Percentiles rank a stretch among this genome's conserved stretches.
These are phyloP conservation scores for Anthostomella pinea DNA, from an alignment of 2,329 filamentous ascomycete species.

Conservation along the genomic window DNA sequence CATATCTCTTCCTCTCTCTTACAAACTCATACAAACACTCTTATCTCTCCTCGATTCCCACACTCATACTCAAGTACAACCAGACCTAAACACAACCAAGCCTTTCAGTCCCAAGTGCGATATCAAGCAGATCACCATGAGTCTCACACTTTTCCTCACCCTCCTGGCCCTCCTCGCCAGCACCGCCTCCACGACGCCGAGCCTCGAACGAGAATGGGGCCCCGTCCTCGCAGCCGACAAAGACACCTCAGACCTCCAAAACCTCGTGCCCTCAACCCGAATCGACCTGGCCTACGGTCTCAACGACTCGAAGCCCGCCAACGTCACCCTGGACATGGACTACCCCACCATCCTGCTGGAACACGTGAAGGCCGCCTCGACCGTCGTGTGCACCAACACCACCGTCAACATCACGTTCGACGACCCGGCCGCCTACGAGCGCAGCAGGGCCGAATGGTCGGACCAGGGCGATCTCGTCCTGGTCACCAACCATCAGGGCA, in stretches of 20 bases:
- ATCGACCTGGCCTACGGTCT: constrained; percentile 19
- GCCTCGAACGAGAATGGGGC: no score
- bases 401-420: constrained; percentile 30
- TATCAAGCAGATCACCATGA: no score
- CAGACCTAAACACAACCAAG: no score
- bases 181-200: no score
- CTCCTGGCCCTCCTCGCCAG: no score
- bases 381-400: constrained; percentile 28
- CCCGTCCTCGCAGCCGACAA: constrained; percentile 14
- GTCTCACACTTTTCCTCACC: no score
- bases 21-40: no score
- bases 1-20: no score
- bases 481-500: constrained; percentile 41
- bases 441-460: constrained; percentile 21
- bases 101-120: no score
- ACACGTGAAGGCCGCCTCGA: constrained; percentile 26
- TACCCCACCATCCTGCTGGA: constrained; percentile 33
- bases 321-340: constrained; percentile 15
- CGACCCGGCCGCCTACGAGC: constrained; percentile 15
- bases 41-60: no score
- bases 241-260: constrained; percentile 12
- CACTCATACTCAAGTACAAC: no score
- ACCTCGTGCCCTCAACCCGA: constrained; percentile 17
- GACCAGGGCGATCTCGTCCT: constrained; percentile 29
- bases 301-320: constrained; percentile 6